Evolutionary conservation across 73 alveolate species (phyloP).

Genomic region (Blepharisma japonicum): DNA sequence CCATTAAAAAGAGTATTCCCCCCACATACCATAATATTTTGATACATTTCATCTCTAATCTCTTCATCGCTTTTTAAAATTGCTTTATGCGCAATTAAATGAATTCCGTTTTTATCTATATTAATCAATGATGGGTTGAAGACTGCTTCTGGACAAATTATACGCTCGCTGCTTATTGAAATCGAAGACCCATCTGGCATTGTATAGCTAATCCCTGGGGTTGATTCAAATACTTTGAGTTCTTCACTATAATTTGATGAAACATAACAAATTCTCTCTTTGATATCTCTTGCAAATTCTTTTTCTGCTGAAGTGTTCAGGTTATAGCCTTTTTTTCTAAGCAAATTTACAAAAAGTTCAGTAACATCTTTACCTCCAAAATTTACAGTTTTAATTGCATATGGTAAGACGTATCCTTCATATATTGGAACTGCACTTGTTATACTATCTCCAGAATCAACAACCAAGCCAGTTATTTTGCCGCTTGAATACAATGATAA

Average conservation of each 20-base stretch:
- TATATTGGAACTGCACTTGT: constrained; percentile 93
- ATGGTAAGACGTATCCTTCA: constrained; percentile 96
- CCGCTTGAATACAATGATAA: constrained; percentile 91
- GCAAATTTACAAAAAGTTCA: constrained; percentile 50
- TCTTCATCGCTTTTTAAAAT: constrained; percentile 81
- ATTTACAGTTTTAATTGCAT: constrained; percentile 77
- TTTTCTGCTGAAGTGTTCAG: constrained; percentile 32
- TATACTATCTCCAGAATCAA: constrained; percentile 91
- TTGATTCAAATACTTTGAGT: constrained; percentile 68
- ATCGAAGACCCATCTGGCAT: constrained; percentile 84
- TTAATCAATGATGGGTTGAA: constrained; percentile 52
- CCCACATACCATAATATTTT: constrained; percentile 82
- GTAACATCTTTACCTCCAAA: constrained; percentile 91
- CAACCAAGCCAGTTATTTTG: constrained; percentile 94
- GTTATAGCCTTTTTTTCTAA: constrained; percentile 31
- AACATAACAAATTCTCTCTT: constrained; percentile 74
- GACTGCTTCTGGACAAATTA: constrained; percentile 57
- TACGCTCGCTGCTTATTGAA: constrained; percentile 46
- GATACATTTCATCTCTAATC: constrained; percentile 67
- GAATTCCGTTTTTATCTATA: constrained; percentile 71
- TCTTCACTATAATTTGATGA: constrained; percentile 83
- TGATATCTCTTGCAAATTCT: constrained; percentile 64
- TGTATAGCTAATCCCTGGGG: constrained; percentile 49
- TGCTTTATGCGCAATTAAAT: constrained; percentile 69
- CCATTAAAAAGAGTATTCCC: constrained; percentile 88